These are phyloP conservation scores for Arxiozyma heterogenica DNA, from an alignment of 1,139 yeast genomes.

Conservation along the genomic window DNA sequence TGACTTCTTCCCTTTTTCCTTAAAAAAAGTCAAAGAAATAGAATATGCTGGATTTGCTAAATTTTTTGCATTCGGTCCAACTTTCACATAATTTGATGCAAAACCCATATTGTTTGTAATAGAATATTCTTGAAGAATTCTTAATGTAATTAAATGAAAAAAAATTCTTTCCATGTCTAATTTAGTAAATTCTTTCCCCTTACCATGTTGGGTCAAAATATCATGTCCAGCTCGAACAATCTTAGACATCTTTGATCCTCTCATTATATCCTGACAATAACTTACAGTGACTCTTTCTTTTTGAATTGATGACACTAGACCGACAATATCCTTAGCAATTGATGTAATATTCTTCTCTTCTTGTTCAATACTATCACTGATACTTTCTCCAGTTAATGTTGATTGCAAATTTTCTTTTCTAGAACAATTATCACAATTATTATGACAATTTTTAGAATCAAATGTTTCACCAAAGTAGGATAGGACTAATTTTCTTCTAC, in stretches of 20 bases:
- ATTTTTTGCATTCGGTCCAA: slow-evolving; percentile 46
- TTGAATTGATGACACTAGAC: slow-evolving; percentile 49
- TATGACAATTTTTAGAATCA: slow-evolving; percentile 53
- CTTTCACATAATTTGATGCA: slow-evolving; percentile 62
- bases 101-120: slow-evolving; percentile 64
- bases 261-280: slow-evolving; percentile 73
- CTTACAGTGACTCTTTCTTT: slow-evolving; percentile 59
- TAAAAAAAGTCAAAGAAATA: slow-evolving; percentile 44
- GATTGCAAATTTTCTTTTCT: slow-evolving; percentile 11
- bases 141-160: slow-evolving; percentile 61
- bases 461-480: slow-evolving; percentile 84
- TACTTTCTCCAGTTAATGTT: slow-evolving; percentile 36
- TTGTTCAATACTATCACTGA: slow-evolving; percentile 12
- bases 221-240: slow-evolving; percentile 58
- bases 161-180: slow-evolving; percentile 73
- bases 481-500: slow-evolving; percentile 79
- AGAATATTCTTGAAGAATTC: slow-evolving; percentile 61
- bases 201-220: slow-evolving; percentile 52
- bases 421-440: slow-evolving; percentile 78
- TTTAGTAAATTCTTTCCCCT: slow-evolving; percentile 53
- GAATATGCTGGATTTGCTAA: slow-evolving; percentile 39
- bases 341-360: slow-evolving; percentile 57
- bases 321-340: slow-evolving; percentile 51
- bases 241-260: slow-evolving; percentile 61
- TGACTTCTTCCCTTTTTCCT: slow-evolving; percentile 33